Conservation (phyloP, 2,329 filamentous ascomycete genomes). For the Verticillium albo-atrum region DNA sequence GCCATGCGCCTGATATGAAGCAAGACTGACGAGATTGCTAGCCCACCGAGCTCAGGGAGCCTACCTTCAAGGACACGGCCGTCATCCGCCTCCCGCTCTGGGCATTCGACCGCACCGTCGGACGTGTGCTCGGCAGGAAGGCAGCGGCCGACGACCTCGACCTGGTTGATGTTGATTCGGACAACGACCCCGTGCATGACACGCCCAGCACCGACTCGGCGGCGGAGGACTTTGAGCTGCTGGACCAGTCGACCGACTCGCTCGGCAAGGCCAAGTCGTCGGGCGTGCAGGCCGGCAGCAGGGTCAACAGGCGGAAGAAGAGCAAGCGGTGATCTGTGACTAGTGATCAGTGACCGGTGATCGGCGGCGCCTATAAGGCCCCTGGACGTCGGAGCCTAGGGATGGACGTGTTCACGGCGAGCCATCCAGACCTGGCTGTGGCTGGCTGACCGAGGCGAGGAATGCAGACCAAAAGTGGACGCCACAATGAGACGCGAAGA, state of each 20-base stretch:
- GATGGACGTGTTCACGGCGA: neutral
- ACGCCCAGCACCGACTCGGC: conserved; percentile 54
- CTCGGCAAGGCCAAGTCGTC: conserved; percentile 47
- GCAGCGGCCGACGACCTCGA: conserved; percentile 29
- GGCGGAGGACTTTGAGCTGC: conserved; percentile 57
- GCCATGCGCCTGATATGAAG: too few species aligned
- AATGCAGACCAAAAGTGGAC: neutral
- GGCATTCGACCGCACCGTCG: conserved; percentile 55
- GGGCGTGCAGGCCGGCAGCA: conserved; percentile 37
- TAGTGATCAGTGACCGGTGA: too few species aligned
- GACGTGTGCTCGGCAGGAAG: conserved; percentile 39
- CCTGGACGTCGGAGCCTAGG: neutral
- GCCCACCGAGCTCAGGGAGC: conserved; percentile 74
- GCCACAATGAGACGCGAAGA: neutral
- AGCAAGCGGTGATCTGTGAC: conserved; percentile 58
- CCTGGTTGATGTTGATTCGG: conserved; percentile 31
- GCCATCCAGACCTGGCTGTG: neutral
- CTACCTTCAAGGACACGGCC: conserved; percentile 77
- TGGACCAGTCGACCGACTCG: conserved; percentile 57
- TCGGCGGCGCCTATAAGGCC: neutral
- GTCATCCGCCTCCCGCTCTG: conserved; percentile 75
- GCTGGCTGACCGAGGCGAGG: neutral
- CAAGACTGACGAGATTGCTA: conserved; percentile 24
- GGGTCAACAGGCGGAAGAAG: conserved; percentile 48
- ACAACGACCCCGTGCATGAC: conserved; percentile 44